Evolutionary conservation across 257 asterid genomes (phyloP).

Genomic region (Lycium barbarum): DNA sequence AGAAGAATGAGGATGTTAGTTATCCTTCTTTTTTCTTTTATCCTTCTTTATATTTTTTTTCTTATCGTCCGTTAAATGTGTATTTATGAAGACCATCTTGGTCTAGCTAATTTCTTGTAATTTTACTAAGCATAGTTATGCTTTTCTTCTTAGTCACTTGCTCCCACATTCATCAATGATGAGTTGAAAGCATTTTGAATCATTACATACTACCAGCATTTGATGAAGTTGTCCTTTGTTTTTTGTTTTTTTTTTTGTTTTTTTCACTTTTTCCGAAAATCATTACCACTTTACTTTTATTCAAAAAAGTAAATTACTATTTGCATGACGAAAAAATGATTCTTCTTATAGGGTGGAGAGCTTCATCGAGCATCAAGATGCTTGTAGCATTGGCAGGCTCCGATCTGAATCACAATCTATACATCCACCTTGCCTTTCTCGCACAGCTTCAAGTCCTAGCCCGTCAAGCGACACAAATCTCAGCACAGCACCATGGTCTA

Average conservation of each 20-base stretch:
- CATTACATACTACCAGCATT: constrained; percentile 14
- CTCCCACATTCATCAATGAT: constrained; percentile 35
- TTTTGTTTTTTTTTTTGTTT: too few relatives aligned
- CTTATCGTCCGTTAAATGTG: not conserved
- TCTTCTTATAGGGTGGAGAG: constrained; percentile 53
- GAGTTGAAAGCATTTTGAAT: not conserved
- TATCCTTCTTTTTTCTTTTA: not conserved
- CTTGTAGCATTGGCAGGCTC: constrained; percentile 49
- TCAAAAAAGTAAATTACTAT: not conserved
- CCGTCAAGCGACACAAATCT: constrained; percentile 54
- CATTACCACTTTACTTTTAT: constrained; percentile 28
- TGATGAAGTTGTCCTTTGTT: constrained; percentile 37
- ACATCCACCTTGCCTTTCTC: constrained; percentile 46
- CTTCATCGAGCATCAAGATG: constrained; percentile 66
- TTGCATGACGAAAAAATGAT: constrained; percentile 29
- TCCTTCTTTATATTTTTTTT: not conserved
- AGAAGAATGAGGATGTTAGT: not conserved
- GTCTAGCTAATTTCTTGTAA: constrained; percentile 21
- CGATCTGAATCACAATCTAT: constrained; percentile 45
- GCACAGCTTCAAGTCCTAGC: constrained; percentile 54
- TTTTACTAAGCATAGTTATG: not conserved
- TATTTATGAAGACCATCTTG: not conserved
- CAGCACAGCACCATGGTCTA: constrained; percentile 44
- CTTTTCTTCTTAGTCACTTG: constrained; percentile 22
- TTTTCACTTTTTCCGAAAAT: constrained; percentile 38